Conservation (phyloP, 495 filamentous ascomycete genomes). For the Penicillium verhagenii region DNA sequence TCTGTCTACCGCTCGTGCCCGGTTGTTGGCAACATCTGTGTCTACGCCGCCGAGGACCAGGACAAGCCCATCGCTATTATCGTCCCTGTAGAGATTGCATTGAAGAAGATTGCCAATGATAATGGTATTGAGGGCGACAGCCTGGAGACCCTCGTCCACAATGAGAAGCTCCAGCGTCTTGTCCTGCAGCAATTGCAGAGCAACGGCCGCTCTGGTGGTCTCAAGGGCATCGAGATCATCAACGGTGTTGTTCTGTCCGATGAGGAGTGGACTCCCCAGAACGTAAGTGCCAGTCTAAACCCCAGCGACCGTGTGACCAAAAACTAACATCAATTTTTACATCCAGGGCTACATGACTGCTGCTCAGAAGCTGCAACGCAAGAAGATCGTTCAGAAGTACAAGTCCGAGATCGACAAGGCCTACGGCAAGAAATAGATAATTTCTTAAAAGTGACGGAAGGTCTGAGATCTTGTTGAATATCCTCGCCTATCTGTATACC, state of each 20-base stretch:
- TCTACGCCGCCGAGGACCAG: constrained; percentile 79
- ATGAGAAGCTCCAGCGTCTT: constrained; percentile 72
- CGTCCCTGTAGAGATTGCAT: constrained; percentile 77
- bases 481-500: neutral
- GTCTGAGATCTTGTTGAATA: neutral
- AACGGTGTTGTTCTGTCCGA: constrained; percentile 89
- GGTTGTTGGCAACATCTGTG: constrained; percentile 92
- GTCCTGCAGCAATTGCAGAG: constrained; percentile 83
- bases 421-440: constrained; percentile 46
- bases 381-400: constrained; percentile 49
- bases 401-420: constrained; percentile 47
- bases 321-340: too few relatives aligned
- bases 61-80: constrained; percentile 92
- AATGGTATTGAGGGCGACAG: constrained; percentile 68
- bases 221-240: constrained; percentile 86
- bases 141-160: constrained; percentile 78
- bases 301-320: too few relatives aligned
- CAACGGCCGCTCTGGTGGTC: constrained; percentile 70
- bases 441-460: neutral
- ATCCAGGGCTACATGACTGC: constrained; percentile 52
- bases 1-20: constrained; percentile 84
- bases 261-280: constrained; percentile 97
- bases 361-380: constrained; percentile 57
- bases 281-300: constrained; percentile 66
- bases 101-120: constrained; percentile 78